Evolutionary conservation across 331 rosid genomes (phyloP), one percentile per base, ranked within the genome.

Genomic region (Cydonia oblonga): DNA sequence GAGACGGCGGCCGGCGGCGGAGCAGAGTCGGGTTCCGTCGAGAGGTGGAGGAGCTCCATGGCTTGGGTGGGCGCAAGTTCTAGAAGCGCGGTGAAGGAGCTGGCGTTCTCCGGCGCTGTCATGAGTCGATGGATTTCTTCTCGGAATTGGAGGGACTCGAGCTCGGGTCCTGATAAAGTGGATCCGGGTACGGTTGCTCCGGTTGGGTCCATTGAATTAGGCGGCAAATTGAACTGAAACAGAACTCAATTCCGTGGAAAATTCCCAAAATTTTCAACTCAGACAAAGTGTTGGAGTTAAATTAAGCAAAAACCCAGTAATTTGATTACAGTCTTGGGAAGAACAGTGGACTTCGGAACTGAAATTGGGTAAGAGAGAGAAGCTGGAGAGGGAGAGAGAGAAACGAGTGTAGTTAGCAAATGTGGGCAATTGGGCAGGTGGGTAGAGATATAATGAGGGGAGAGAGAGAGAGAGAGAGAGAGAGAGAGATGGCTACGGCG

Each of bases 31-130:
- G 83, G 19, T 16, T 75, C 83, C 74, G 77, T 74, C 68, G 77
- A 70, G 75, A 75, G 74, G 78, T 84, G 81, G 69, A 84, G 86
- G 26, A 84, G 88, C 82, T 95, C 96, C 71, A 95, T 81, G 28
- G 92, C 97, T 69, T 91, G 89, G 20, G 92, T 84, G 18, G 97
- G 90, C 19, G 99, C 97, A 7, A 95, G 99, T 73, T 90, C 97
- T 7, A 95, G 88, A 60, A 95, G 96, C 62, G 96, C 99, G 9
- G 96, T 95, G 84, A 95, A 95, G 64, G 99, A 89, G 86, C 89
- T 91, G 18, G 87, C 87, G 76, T 81, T 95, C 70, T 95, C 99
- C 75, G 93, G 86, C 38, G 87, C 85, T 20, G 88, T 70, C 70
- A 95, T 84, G 78, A 95, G 87, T 54, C 90, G 86, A 66, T 85